Evolutionary conservation across 2,329 filamentous ascomycete genomes (phyloP).

Genomic region (Clarireedia homoeocarpa): DNA sequence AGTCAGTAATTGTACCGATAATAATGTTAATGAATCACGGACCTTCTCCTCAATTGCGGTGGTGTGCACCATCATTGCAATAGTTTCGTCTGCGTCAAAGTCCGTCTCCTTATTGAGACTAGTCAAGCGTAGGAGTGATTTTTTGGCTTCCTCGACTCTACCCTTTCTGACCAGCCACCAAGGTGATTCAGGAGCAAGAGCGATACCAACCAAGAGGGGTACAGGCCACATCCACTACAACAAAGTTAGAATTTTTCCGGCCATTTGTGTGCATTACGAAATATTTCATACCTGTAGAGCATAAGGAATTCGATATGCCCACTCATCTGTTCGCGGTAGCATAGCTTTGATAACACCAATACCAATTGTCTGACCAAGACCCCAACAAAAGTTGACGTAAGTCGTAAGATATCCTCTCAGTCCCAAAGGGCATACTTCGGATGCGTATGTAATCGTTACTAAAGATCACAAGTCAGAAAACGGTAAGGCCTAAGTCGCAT

Average conservation of each 20-base stretch:
- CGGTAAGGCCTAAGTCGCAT: neutral
- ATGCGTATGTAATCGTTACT: conserved; percentile 26
- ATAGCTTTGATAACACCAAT: conserved; percentile 42
- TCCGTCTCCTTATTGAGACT: conserved; percentile 33
- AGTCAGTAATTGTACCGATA: neutral
- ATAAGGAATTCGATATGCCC: conserved; percentile 45
- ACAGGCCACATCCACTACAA: conserved; percentile 28
- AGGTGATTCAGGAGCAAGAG: conserved; percentile 39
- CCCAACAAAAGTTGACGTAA: conserved; percentile 51
- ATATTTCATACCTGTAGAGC: conserved; percentile 31
- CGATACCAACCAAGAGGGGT: conserved; percentile 39
- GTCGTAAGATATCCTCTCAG: conserved; percentile 47
- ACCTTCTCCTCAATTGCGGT: conserved; percentile 45
- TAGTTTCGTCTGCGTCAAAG: conserved; percentile 39
- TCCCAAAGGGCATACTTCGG: conserved; percentile 49
- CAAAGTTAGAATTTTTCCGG: neutral
- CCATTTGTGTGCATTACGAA: neutral
- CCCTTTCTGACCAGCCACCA: conserved; percentile 42
- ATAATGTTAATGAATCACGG: neutral
- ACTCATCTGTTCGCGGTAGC: conserved; percentile 37
- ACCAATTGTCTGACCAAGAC: conserved; percentile 41
- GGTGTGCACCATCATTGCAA: conserved; percentile 51
- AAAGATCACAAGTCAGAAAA: neutral
- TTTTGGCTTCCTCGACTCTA: conserved; percentile 36
- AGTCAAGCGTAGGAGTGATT: conserved; percentile 28